These are phyloP conservation scores for Camelina hispida DNA, from an alignment of 345 rosid species.

Conservation along the genomic window DNA sequence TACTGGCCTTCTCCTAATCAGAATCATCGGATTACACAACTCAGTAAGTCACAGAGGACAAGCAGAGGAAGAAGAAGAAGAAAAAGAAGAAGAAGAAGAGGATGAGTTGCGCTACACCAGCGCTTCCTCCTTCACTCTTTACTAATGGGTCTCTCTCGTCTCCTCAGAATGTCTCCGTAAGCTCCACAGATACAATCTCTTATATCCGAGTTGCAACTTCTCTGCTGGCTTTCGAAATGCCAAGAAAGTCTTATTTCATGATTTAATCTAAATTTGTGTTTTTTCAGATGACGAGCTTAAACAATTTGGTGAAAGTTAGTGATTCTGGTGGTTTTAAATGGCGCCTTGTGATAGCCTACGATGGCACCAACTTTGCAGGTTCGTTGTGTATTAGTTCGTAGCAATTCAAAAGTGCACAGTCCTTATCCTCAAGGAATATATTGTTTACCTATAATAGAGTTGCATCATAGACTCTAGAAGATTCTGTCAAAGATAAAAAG, in stretches of 20 bases:
- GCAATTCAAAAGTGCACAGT: neutral
- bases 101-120: constrained; percentile 50
- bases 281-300: constrained; percentile 36
- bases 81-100: constrained; percentile 5
- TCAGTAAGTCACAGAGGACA: neutral
- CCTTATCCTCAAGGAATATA: neutral
- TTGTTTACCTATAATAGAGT: too few species aligned
- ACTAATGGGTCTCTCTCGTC: constrained; percentile 42
- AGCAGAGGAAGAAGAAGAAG: neutral
- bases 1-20: neutral
- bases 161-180: constrained; percentile 33
- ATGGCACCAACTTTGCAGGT: constrained; percentile 85
- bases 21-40: constrained; percentile 14
- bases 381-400: constrained; percentile 13
- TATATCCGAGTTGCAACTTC: neutral
- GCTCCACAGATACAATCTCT: constrained; percentile 23
- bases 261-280: constrained; percentile 3
- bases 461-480: neutral
- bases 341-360: constrained; percentile 86
- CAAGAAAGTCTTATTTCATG: neutral
- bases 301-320: constrained; percentile 36
- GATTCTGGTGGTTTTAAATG: constrained; percentile 56
- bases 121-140: constrained; percentile 47
- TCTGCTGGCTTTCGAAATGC: constrained; percentile 9
- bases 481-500: neutral